Base-by-base conservation (phyloP, 306 rosid species). In the Rosa lucieae region DNA sequence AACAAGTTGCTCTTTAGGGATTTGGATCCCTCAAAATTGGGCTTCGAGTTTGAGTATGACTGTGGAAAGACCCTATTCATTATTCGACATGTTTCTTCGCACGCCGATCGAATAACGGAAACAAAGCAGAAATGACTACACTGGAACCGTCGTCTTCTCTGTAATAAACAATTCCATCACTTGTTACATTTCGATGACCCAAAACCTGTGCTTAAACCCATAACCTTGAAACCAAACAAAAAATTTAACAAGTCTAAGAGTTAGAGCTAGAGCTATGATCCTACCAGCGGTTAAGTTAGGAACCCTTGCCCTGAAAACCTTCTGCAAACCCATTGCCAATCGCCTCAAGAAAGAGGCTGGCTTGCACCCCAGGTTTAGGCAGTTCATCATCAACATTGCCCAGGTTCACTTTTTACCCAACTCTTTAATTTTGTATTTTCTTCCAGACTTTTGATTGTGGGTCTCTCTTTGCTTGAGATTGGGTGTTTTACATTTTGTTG, bases 311-410 rank as follows among this genome's bases (percentile, higher is more conserved):
- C 80, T 87, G 13, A 84, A 73, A 87, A 81, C 88, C 15, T 0
- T 84, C 39, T 81, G 84, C 72, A 87, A 87, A 81, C 90, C 88
- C 63, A 68, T 87, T 35, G 88, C 87, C 8, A 81, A 62, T 79
- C 81, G 82, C 49, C 87, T 87, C 62, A 87, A 87, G 84, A 81
- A 81, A 67, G 84, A 87, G 78, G 90, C 90, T 61, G 87, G 87
- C 26, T 59, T 79, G 80, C 87, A 87, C 76, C 88, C 90, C 7
- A 84, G 80, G 82, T 87, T 87, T 70, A 75, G 87, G 40, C 79
- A 67, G 23, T 59, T 51, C 61, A 87, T 87, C 46, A 73, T 87
- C 67, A 84, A 52, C 75, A 42, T 87, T 70, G 89, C 89, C 47
- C 89, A 87, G 84, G 90, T 86, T 74, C 69, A 49, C 35, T 66